A percentile compares a stretch with the other conserved stretches of the same genome.
phyloP scores from a whole-genome alignment of 345 rosid species.

The Salix caprea region DNA sequence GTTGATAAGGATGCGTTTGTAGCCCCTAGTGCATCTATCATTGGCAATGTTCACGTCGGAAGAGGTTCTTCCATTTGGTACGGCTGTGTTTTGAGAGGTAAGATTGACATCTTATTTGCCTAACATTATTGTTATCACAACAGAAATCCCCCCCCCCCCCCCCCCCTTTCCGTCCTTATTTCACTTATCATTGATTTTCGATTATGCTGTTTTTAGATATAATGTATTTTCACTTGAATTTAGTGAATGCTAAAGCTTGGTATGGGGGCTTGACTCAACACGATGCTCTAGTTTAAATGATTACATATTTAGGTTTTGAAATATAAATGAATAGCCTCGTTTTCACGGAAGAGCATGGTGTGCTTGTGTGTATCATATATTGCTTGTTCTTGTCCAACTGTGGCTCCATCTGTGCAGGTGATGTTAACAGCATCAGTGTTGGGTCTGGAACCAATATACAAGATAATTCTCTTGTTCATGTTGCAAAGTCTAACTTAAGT shows the following conservation, averaged over 20 bases:
- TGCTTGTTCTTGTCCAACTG: background rate
- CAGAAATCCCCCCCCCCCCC: too few species aligned
- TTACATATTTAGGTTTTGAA: too few species aligned
- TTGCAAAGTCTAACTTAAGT: constrained; percentile 84
- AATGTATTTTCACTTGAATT: too few species aligned
- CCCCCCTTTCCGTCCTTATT: background rate
- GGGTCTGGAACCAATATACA: constrained; percentile 95
- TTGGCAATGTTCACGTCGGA: constrained; percentile 89
- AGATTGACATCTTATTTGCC: background rate
- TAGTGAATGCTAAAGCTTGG: too few species aligned
- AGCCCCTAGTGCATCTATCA: constrained; percentile 86
- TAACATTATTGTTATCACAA: background rate
- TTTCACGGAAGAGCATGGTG: too few species aligned
- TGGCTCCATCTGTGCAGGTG: constrained; percentile 40
- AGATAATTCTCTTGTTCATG: constrained; percentile 93
- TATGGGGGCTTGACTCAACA: too few species aligned
- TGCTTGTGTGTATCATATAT: background rate
- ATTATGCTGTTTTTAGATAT: too few species aligned
- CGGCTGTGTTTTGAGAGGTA: constrained; percentile 95
- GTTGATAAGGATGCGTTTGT: constrained; percentile 84
- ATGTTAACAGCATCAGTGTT: constrained; percentile 70
- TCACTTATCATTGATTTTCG: background rate
- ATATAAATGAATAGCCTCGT: too few species aligned
- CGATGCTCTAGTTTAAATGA: too few species aligned
- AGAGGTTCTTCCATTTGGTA: constrained; percentile 89